Base-by-base conservation (phyloP, 192 early-diverging fungal genomes). In the Backusella luteola region DNA sequence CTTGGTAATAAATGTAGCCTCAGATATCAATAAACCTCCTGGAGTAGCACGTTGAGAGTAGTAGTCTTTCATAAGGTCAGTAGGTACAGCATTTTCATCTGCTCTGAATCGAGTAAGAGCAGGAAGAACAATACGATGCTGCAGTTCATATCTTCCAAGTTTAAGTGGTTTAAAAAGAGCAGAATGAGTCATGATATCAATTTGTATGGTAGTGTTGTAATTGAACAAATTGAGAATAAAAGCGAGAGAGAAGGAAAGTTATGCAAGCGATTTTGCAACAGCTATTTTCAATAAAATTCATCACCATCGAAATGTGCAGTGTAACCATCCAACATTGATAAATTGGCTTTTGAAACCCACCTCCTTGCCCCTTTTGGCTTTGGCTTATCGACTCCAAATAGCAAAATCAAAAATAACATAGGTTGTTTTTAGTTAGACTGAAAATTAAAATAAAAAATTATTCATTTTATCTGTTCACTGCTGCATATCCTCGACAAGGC, bases 1-100 rank as follows among this genome's bases (percentile, higher is more conserved):
- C 8, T 39, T 21, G 39, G 73, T 73, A 36, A 80, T 73, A 26
- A 66, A 44, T 1, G 56, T 71, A 44, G 75, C 79, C 41, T 80
- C 79, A 38, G 74, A 68, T 5, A 80, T 71, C 38, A 79, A 8
- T 29, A 79, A 38, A n/a, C 73, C 78, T 23, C 77, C 67, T 69
- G 17, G 9, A 19, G 70, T 68, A 0, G 75, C 66, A 35, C 79
- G 74, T 69, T 76, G 79, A 2, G 34, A 39, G 53, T 80, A 80
- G 38, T 80, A 76, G 15, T 76, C 34, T 34, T 35, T 66, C 32
- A 76, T 36, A 0, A 67, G 0, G 5, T 63, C 34, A 21, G 15
- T 73, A 34, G 79, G 79, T 38, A 52, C 71, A 21, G 29, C 41
- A 19, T 66, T 21, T 6, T 67, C 6, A 35, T 15, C 17, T 38